Percentiles rank a stretch among this genome's conserved stretches.
Conservation (phyloP, 768 basidiomycete species). For the Favolaschia claudopus region DNA sequence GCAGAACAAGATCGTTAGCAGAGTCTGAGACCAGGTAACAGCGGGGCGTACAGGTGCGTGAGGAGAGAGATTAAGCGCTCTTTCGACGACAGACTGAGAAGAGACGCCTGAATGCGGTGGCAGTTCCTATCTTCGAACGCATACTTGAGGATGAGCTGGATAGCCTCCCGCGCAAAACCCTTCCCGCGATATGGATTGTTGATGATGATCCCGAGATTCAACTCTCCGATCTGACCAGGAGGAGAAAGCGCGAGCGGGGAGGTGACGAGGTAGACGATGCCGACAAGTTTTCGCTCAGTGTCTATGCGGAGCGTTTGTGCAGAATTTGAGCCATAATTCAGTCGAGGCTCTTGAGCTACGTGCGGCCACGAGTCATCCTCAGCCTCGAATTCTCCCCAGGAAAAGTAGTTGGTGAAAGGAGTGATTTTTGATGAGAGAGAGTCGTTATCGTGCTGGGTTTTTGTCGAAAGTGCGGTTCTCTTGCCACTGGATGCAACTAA, state of each 20-base stretch:
- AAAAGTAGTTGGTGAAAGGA: too few species aligned
- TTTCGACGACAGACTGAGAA: conserved; percentile 54
- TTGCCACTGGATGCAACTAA: too few species aligned
- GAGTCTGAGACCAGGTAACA: not conserved
- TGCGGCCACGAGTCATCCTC: not conserved
- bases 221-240: conserved; percentile 43
- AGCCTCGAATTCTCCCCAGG: too few species aligned
- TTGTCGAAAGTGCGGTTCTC: too few species aligned
- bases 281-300: conserved; percentile 35
- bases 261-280: conserved; percentile 51
- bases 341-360: conserved; percentile 12
- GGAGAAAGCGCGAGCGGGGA: conserved; percentile 40
- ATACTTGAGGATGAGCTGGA: conserved; percentile 51
- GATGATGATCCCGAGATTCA: conserved; percentile 65
- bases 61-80: conserved; percentile 57
- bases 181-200: conserved; percentile 41
- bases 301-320: not conserved
- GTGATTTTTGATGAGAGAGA: conserved; percentile 4
- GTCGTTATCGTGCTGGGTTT: conserved; percentile 13
- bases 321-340: conserved; percentile 11
- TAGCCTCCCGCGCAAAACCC: conserved; percentile 56
- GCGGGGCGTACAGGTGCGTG: conserved; percentile 44
- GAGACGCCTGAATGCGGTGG: conserved; percentile 61
- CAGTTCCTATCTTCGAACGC: conserved; percentile 55
- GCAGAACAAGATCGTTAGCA: conserved; percentile 9